Conservation (phyloP, 768 basidiomycete species). For the Lactarius tabidus region DNA sequence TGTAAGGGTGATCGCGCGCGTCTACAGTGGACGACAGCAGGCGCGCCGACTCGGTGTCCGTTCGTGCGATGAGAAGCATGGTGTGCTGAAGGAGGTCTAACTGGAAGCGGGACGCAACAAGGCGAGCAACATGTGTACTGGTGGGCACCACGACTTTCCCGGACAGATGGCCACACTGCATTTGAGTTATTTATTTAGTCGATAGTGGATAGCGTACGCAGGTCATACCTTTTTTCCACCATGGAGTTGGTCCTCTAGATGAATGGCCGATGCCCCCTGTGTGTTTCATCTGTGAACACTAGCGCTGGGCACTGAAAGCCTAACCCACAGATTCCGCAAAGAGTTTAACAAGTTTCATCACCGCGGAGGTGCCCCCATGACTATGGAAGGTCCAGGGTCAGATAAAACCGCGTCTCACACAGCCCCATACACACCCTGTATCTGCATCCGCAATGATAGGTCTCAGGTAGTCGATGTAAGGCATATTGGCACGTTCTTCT, state of each 20-base stretch:
- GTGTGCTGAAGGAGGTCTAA: slow-evolving; percentile 85
- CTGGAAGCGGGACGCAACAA: slow-evolving; percentile 85
- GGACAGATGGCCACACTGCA: slow-evolving; percentile 78
- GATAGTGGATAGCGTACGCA: not conserved
- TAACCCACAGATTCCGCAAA: slow-evolving; percentile 82
- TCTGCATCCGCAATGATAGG: slow-evolving; percentile 95
- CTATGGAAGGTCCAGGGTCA: slow-evolving; percentile 37
- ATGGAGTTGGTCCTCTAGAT: slow-evolving; percentile 91
- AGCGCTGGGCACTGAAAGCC: not conserved
- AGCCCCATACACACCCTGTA: slow-evolving; percentile 65
- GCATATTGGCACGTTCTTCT: slow-evolving; percentile 63
- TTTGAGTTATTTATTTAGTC: not conserved
- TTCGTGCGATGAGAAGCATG: slow-evolving; percentile 87
- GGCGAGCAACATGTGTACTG: slow-evolving; percentile 79
- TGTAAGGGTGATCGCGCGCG: slow-evolving; percentile 73
- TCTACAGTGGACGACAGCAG: slow-evolving; percentile 85
- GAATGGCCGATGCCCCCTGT: slow-evolving; percentile 83
- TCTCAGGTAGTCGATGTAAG: slow-evolving; percentile 81
- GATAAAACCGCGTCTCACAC: slow-evolving; percentile 7
- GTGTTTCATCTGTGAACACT: slow-evolving; percentile 9
- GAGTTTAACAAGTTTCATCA: slow-evolving; percentile 91
- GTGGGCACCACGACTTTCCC: slow-evolving; percentile 93
- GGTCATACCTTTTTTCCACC: slow-evolving; percentile 79
- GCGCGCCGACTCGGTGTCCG: slow-evolving; percentile 85
- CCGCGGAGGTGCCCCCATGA: slow-evolving; percentile 87